Evolutionary conservation across 257 asterid genomes (phyloP), one percentile per base, ranked within the genome.

Genomic region (Solanum arcanum): DNA sequence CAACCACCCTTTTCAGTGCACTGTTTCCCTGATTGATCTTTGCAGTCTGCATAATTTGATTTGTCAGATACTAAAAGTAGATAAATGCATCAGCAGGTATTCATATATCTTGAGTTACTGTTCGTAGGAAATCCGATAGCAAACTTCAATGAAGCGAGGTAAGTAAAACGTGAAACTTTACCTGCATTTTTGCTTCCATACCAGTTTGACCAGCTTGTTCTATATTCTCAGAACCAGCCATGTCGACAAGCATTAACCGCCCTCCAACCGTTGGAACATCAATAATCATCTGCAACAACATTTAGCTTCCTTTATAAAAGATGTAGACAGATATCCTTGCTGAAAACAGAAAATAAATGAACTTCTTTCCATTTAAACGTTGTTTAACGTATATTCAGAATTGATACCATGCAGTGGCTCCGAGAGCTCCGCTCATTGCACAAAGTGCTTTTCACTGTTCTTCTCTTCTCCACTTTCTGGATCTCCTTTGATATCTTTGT

Each of bases 261-360:
- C 99, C 99, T 84, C 99, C 99, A 52, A 97, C 98, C 18, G 97
- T 96, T 4, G 99, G 99, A 80, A 97, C 99, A 87, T 97, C 99
- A 83, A 97, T 94, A 77, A 95, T 97, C 91, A 95, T 91, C 98
- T 94, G 91, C 89, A 84, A 81, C 41, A 81, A 81, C 69, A 81
- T 16, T 47, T 80, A 47, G 68, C 25, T 47, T 80, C 16, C 44
- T 46, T 80, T 64, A 18, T 59, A 47, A 86, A 88, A 16, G 68
- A 27, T 80, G 42, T 16, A 80, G 18, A 80, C 44, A 47, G 11
- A 47, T 27, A 42, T 76, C 60, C 59, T 76, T n/a, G 60, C 60
- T 74, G 82, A 12, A 42, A 76, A 76, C 35, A 76, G 35, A 42
- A 37, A 46, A 35, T 47, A 80, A 75, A 47, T 11, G 5, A 46